phyloP scores from a whole-genome alignment of 1,284 basidiomycete species.

The Schizopora paradoxa region DNA sequence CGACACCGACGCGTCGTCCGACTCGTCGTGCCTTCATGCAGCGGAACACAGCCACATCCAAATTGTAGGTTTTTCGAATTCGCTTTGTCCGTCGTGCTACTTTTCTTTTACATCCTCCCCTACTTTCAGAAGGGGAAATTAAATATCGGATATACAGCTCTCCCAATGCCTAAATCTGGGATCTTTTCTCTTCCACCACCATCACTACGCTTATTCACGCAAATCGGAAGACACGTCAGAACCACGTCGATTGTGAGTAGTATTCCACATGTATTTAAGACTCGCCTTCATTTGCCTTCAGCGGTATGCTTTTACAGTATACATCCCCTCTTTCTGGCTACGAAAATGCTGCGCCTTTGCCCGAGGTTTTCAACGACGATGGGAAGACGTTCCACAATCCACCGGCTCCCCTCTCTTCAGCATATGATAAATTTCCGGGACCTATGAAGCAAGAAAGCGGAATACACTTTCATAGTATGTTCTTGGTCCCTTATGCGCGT shows the following conservation, averaged over 20 bases:
- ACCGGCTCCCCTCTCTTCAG: slow-evolving; percentile 38
- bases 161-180: no score
- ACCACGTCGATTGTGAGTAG: no score
- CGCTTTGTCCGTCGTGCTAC: background rate
- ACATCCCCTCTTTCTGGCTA: slow-evolving; percentile 41
- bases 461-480: slow-evolving; percentile 18
- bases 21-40: background rate
- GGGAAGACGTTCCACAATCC: slow-evolving; percentile 54
- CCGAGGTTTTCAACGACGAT: slow-evolving; percentile 45
- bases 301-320: no score
- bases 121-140: no score
- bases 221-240: no score
- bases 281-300: no score
- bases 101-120: no score
- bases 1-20: background rate
- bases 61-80: background rate
- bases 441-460: slow-evolving; percentile 30
- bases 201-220: no score
- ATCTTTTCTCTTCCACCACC: no score
- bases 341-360: slow-evolving; percentile 44
- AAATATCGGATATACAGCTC: no score
- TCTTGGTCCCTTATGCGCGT: no score
- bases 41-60: background rate
- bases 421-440: slow-evolving; percentile 48
- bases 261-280: no score